Base-by-base conservation (phyloP, 495 filamentous ascomycete species). In the Penicillium subrubescens region DNA sequence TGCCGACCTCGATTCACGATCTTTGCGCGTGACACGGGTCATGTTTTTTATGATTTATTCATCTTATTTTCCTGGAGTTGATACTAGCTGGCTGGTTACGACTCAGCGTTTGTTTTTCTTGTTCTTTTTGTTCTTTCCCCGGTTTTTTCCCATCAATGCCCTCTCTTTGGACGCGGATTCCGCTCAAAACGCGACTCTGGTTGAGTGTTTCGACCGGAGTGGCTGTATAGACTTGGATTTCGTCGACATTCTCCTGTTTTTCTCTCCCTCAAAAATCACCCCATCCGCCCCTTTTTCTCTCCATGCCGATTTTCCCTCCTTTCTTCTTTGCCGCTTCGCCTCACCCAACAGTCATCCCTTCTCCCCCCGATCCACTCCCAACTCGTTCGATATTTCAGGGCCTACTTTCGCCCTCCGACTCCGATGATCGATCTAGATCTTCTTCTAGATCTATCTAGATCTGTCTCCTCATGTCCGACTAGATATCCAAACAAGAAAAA, bases 71-170 rank as follows among this genome's bases (percentile, higher is more conserved):
- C 23, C 37, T 61, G 73, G 69, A 75, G 71, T 75, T 74, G 65
- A 75, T 54, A 67, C 70, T 75, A 73, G 68, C 75, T 75, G 75
- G 74, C 75, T 76, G 68, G 74, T 72, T 61, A 66, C 71, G 73
- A 72, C 74, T 73, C 74, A 71, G 69, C 67, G 65, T 66, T 61
- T 64, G 21, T 71, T 68, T 66, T 65, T 37, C 56, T 63, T 51
- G 51, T 57, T 51, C 57, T 60, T 57, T 35, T 39, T 63, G 69
- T 53, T 66, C 59, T 46, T 35, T 52, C 25, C 54, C 52, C 57
- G 52, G 66, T 61, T 37, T 46, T 53, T 15, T 39, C 59, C 51
- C 46, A 25, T 53, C 48, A 15, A 51, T 60, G 25, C 55, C 57
- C 52, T 58, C 53, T 62, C 41, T 56, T 29, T 50, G 60, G 61